These are phyloP conservation scores for Botryotinia narcissicola DNA, from an alignment of 2,329 filamentous ascomycete species.

Conservation along the genomic window DNA sequence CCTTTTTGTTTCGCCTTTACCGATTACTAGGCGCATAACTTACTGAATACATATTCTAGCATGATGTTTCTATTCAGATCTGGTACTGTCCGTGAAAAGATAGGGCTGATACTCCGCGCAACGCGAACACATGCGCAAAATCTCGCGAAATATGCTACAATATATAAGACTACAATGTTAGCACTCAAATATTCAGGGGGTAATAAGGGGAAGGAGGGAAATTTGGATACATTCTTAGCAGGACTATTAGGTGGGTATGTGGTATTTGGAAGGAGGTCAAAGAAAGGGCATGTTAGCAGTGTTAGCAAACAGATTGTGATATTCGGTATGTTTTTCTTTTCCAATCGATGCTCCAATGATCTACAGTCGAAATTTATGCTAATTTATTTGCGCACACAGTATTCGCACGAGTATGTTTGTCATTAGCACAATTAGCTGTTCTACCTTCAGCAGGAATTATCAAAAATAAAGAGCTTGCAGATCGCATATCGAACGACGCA, in stretches of 20 bases:
- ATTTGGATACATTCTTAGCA: conserved; percentile 80
- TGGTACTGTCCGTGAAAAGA: conserved; percentile 78
- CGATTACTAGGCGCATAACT: neutral
- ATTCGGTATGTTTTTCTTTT: conserved; percentile 50
- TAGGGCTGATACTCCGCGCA: conserved; percentile 73
- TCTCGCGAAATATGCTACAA: conserved; percentile 82
- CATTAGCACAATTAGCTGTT: conserved; percentile 78
- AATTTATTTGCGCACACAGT: conserved; percentile 45
- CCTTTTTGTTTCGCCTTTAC: neutral
- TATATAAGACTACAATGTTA: conserved; percentile 85
- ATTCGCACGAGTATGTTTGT: conserved; percentile 85
- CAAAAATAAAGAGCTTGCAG: conserved; percentile 45
- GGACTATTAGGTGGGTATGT: conserved; percentile 88
- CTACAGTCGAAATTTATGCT: neutral
- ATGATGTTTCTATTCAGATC: conserved; percentile 98
- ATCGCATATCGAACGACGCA: conserved; percentile 62
- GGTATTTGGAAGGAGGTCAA: conserved; percentile 72
- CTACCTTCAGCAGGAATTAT: conserved; percentile 57
- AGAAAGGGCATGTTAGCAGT: conserved; percentile 68
- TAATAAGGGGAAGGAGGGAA: conserved; percentile 63
- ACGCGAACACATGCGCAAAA: conserved; percentile 90
- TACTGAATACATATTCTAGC: conserved; percentile 44
- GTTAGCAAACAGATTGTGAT: conserved; percentile 97
- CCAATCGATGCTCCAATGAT: neutral
- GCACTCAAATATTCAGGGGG: conserved; percentile 62